Percentiles rank a stretch among this genome's conserved stretches.
These are phyloP conservation scores for Besnoitia besnoiti DNA, from an alignment of 169 alveolate species.

Conservation along the genomic window DNA sequence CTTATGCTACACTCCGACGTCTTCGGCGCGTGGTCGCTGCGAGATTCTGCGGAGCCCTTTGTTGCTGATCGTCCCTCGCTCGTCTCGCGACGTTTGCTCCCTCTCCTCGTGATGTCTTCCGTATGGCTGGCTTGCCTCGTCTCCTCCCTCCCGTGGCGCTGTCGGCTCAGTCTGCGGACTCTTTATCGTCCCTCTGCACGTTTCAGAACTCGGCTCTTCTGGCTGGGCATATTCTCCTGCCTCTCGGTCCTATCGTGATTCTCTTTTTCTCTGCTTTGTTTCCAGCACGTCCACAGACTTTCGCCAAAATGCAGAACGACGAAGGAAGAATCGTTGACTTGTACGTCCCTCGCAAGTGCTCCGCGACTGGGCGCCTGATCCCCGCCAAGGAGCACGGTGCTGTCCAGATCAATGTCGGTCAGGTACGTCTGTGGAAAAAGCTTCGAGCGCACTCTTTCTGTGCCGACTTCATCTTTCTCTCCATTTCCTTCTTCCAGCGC, in stretches of 20 bases:
- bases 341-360: conserved; percentile 90
- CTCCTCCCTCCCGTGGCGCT: too few relatives aligned
- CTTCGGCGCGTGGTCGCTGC: not conserved
- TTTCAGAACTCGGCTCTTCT: not conserved
- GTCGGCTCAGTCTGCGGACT: too few relatives aligned
- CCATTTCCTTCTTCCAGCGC: too few relatives aligned
- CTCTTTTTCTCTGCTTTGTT: not conserved
- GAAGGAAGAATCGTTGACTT: conserved; percentile 86
- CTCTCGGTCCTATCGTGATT: not conserved
- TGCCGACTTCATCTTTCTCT: too few relatives aligned
- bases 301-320: conserved; percentile 77
- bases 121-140: too few relatives aligned
- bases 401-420: conserved; percentile 89
- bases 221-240: not conserved
- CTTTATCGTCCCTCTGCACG: not conserved
- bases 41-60: not conserved
- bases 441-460: too few relatives aligned
- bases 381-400: conserved; percentile 91
- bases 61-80: not conserved
- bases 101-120: not conserved
- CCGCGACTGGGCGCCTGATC: conserved; percentile 89
- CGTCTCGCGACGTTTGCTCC: not conserved
- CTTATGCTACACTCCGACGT: conserved; percentile 35
- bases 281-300: not conserved
- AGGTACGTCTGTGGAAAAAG: conserved; percentile 73